A percentile compares a stretch with the other conserved stretches of the same genome.
These are phyloP conservation scores for Ceratobasidium sp. DNA, from an alignment of 1,284 basidiomycete genomes.

Conservation along the genomic window DNA sequence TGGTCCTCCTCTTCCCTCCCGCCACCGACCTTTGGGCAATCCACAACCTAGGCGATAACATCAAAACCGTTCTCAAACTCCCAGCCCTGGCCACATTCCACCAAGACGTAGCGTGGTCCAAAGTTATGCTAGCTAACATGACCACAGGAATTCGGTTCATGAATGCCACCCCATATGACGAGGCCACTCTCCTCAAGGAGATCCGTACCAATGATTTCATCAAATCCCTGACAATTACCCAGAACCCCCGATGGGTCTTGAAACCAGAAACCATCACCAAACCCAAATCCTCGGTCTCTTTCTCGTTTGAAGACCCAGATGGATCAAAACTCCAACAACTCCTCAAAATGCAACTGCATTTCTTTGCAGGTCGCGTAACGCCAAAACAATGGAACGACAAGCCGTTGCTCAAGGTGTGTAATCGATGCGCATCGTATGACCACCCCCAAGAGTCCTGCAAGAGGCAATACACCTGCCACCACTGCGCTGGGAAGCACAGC, in stretches of 20 bases:
- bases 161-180: neutral
- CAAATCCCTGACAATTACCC: neutral
- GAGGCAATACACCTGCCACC: neutral
- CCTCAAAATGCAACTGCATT: neutral
- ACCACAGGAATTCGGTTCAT: neutral
- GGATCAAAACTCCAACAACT: neutral
- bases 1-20: neutral
- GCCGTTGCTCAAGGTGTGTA: neutral
- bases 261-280: neutral
- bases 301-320: conserved; percentile 1
- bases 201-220: neutral
- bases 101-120: conserved; percentile 8
- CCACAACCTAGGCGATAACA: neutral
- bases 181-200: neutral
- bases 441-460: neutral
- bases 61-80: neutral
- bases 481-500: neutral
- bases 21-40: neutral
- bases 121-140: neutral
- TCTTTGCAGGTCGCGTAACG: neutral
- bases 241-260: neutral
- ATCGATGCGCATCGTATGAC: neutral
- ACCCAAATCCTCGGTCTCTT: neutral
- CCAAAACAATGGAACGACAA: neutral
- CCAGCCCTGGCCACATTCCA: neutral